Percentiles rank a stretch among this genome's conserved stretches.
Evolutionary conservation across 257 asterid species (phyloP).

Genomic region (Craterostigma plantagineum): DNA sequence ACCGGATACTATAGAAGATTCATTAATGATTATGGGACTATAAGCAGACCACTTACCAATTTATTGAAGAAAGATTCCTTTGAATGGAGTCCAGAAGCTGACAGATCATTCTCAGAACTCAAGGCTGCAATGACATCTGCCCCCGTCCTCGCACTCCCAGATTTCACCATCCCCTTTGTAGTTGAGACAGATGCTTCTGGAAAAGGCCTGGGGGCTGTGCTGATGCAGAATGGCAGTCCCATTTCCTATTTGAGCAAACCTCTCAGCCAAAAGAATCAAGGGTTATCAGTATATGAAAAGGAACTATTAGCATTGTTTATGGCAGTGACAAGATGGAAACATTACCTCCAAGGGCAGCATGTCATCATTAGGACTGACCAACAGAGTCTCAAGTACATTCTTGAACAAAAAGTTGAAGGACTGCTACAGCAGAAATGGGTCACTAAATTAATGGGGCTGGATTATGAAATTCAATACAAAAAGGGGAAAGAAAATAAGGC

Average conservation of each 20-base stretch:
- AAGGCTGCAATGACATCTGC: not conserved
- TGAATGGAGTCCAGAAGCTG: not conserved
- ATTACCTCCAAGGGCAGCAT: not conserved
- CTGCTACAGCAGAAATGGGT: not conserved
- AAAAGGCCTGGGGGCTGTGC: not conserved
- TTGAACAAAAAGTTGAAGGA: not conserved
- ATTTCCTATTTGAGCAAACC: not conserved
- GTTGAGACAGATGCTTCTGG: conserved; percentile 1
- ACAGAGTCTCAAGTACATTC: not conserved
- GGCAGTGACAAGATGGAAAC: not conserved
- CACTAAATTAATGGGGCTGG: not conserved
- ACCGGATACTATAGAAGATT: conserved; percentile 2
- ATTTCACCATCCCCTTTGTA: not conserved
- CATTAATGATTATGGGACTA: not conserved
- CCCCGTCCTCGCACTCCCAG: not conserved
- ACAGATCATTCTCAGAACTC: not conserved
- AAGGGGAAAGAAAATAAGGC: not conserved
- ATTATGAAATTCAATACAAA: not conserved
- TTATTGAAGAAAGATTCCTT: not conserved
- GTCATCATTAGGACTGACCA: not conserved
- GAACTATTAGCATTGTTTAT: not conserved
- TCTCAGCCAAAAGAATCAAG: not conserved
- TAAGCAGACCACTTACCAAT: not conserved
- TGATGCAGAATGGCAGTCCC: not conserved
- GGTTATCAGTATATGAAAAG: conserved; percentile 3